phyloP scores from a whole-genome alignment of 345 rosid genomes.

The Carallia pectinifolia region DNA sequence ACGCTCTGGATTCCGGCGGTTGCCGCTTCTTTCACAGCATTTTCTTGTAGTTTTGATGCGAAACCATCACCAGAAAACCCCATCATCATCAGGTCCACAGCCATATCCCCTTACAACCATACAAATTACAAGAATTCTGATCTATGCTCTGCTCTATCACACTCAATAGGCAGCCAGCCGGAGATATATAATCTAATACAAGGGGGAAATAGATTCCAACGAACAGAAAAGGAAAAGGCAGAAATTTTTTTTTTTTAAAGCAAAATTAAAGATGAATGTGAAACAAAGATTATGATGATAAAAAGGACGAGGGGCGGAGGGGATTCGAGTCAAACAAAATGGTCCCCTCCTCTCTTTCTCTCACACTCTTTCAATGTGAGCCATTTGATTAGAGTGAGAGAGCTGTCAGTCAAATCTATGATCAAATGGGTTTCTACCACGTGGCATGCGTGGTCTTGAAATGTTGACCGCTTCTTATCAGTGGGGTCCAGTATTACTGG shows the following conservation, averaged over 20 bases:
- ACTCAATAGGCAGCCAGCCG: not conserved
- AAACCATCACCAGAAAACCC: slow-evolving; percentile 41
- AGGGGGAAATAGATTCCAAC: not conserved
- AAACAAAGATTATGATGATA: slow-evolving; percentile 1
- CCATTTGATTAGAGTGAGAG: slow-evolving; percentile 20
- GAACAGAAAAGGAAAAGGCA: not conserved
- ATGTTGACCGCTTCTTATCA: slow-evolving; percentile 34
- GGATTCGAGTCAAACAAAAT: slow-evolving; percentile 41
- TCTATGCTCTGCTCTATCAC: not conserved
- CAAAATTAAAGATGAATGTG: slow-evolving; percentile 12
- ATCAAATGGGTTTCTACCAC: slow-evolving; percentile 22
- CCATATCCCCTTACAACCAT: slow-evolving; percentile 39
- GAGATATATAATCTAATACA: not conserved
- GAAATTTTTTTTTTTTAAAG: not conserved
- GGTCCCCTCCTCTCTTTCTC: slow-evolving; percentile 6
- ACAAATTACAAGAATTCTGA: not conserved
- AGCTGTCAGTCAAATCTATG: slow-evolving; percentile 27
- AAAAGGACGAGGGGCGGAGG: not conserved
- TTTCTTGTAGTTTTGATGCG: slow-evolving; percentile 46
- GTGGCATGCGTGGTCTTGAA: slow-evolving; percentile 22
- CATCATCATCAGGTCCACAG: slow-evolving; percentile 65
- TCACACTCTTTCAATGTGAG: slow-evolving; percentile 5
- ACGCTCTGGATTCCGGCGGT: slow-evolving; percentile 79
- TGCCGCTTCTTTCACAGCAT: slow-evolving; percentile 64
- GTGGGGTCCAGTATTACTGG: slow-evolving; percentile 33